Percentiles rank a stretch among this genome's conserved stretches.
These are phyloP conservation scores for Teratosphaeria epicoccoides DNA, from an alignment of 2,329 filamentous ascomycete species.

Conservation along the genomic window DNA sequence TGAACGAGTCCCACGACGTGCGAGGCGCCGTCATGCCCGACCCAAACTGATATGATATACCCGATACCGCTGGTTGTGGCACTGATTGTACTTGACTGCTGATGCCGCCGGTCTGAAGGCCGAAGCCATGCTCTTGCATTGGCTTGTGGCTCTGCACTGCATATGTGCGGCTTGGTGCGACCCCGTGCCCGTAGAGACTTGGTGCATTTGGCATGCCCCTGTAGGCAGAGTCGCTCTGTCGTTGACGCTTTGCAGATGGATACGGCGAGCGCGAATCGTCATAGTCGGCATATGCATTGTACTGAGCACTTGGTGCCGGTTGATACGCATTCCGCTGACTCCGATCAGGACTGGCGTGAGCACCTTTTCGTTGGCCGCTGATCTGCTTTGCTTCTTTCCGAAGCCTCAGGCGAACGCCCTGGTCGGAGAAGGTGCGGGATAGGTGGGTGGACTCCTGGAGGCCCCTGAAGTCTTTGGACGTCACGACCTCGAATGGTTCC, in stretches of 20 bases:
- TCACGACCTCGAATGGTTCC: constrained; percentile 50
- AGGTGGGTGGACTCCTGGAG: constrained; percentile 73
- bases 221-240: background rate
- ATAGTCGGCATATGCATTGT: background rate
- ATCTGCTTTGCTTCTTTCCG: constrained; percentile 53
- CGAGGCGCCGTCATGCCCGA: background rate
- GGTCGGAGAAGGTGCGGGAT: constrained; percentile 73
- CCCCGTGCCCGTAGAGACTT: background rate
- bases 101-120: background rate
- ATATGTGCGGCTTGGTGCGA: background rate
- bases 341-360: background rate
- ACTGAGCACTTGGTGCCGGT: background rate
- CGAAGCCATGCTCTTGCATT: background rate
- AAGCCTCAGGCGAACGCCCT: constrained; percentile 71
- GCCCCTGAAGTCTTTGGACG: constrained; percentile 61
- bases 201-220: background rate
- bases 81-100: background rate
- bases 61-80: background rate
- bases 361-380: background rate
- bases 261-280: background rate
- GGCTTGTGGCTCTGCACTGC: background rate
- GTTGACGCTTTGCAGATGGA: background rate
- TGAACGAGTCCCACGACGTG: background rate
- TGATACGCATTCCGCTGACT: background rate
- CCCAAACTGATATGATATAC: background rate